phyloP scores from a whole-genome alignment of 31 red algal genomes.

The Odonthalia washingtoniensis region DNA sequence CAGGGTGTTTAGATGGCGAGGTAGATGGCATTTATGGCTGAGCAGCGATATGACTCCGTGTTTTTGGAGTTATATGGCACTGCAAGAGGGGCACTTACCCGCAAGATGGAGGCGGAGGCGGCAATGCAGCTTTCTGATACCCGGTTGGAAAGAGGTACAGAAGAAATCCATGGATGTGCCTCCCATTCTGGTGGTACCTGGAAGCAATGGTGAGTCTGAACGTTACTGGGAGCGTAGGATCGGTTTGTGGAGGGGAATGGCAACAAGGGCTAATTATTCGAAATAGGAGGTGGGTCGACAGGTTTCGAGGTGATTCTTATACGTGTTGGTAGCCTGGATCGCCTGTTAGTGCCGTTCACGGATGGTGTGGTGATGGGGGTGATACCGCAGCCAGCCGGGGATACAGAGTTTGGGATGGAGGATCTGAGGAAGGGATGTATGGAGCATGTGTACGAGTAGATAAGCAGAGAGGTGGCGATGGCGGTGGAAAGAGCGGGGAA shows the following conservation, averaged over 20 bases:
- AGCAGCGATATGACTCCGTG: neutral
- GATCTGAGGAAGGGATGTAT: neutral
- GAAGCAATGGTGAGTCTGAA: neutral
- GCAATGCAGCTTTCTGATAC: neutral
- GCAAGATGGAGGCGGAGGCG: neutral
- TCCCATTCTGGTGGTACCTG: neutral
- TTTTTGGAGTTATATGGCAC: constrained; percentile 6
- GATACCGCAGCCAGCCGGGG: neutral
- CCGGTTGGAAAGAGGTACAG: neutral
- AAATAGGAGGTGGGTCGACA: neutral
- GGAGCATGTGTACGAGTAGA: neutral
- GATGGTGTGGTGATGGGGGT: neutral
- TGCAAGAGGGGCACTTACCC: neutral
- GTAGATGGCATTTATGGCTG: constrained; percentile 15
- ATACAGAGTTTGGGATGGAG: neutral
- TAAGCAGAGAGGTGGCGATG: neutral
- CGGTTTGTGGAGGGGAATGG: neutral
- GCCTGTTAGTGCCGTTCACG: neutral
- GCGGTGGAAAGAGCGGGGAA: neutral
- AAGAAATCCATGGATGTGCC: neutral
- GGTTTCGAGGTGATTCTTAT: neutral
- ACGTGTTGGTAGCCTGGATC: neutral
- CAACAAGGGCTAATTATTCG: neutral
- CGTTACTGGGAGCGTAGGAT: neutral
- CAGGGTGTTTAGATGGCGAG: neutral